These are phyloP conservation scores for Trichophyton rubrum DNA, from an alignment of 2,329 filamentous ascomycete species.

Conservation along the genomic window DNA sequence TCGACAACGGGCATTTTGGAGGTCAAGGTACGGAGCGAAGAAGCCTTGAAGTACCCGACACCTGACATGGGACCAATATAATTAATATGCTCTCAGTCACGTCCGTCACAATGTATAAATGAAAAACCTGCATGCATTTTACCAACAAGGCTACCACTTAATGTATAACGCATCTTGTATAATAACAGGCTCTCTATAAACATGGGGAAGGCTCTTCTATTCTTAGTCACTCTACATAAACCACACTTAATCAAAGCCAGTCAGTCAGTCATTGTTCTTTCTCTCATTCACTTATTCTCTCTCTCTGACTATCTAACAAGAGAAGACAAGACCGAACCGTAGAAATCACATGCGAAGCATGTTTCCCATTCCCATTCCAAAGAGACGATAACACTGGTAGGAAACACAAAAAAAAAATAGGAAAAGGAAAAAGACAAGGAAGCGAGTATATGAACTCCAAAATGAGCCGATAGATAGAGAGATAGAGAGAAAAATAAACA, in stretches of 20 bases:
- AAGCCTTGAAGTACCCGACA: too few relatives aligned
- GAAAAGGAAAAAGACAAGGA: neutral
- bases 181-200: too few relatives aligned
- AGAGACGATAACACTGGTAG: neutral
- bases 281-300: neutral
- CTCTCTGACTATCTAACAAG: neutral
- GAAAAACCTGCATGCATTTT: too few relatives aligned
- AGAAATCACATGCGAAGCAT: neutral
- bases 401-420: neutral
- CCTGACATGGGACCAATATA: too few relatives aligned
- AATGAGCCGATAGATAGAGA: neutral
- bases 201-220: neutral
- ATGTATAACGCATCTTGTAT: too few relatives aligned
- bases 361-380: neutral
- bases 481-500: neutral
- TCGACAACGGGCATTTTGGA: too few relatives aligned
- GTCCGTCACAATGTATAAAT: too few relatives aligned
- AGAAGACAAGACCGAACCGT: neutral
- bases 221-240: neutral
- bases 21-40: too few relatives aligned
- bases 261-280: neutral
- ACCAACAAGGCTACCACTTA: too few relatives aligned
- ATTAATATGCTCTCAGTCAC: too few relatives aligned
- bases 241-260: neutral
- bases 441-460: neutral